Base-by-base conservation (phyloP, 1,139 yeast species). In the Yamadazyma dendronema region DNA sequence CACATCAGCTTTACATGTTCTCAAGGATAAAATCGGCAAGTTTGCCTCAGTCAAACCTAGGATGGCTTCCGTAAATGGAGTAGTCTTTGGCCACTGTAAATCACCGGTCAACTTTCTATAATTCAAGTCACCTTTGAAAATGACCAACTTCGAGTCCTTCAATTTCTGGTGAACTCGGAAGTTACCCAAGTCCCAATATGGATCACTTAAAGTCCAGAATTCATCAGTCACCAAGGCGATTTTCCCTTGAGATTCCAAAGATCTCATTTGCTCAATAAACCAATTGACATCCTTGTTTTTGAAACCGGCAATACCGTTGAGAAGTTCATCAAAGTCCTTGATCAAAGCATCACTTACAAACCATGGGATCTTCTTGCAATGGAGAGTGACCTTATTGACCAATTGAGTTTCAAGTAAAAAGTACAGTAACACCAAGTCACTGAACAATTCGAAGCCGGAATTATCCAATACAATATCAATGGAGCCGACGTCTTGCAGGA, bases 1-100 rank as follows among this genome's bases (percentile, higher is more conserved):
- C n/a, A 90, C 97, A 57, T 94, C 98, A 1, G 97, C 97, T 62
- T 92, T 92, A 61, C 96, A 83, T 3, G 98, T 92, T 67, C 99
- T 79, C 52, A 92, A 72, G 22, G 95, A 76, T 45, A 88, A 66
- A 17, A 87, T 54, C 12, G 79, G 81, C 38, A 92, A 67, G 7
- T 81, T 82, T 2, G 77, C 67, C 1, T 59, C 47, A 1, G 84
- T 83, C 49, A 90, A 71, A 10, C 79, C 77, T 39, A 85, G 87
- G 45, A 90, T 75, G 3, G 96, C 92, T 0, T 65, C 60, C 5
- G 49, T 50, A 63, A 90, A 92, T 1, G 88, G 73, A 0, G 96
- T 87, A 3, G 90, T 79, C 40, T 83, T 76, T 13, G 81, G 81
- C 99, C 99, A 92, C 51, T 72, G 73, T 57, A 89, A 77, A 56